Evolutionary conservation across 176 grass and related monocot species (phyloP).

Genomic region (Phyllostachys edulis): DNA sequence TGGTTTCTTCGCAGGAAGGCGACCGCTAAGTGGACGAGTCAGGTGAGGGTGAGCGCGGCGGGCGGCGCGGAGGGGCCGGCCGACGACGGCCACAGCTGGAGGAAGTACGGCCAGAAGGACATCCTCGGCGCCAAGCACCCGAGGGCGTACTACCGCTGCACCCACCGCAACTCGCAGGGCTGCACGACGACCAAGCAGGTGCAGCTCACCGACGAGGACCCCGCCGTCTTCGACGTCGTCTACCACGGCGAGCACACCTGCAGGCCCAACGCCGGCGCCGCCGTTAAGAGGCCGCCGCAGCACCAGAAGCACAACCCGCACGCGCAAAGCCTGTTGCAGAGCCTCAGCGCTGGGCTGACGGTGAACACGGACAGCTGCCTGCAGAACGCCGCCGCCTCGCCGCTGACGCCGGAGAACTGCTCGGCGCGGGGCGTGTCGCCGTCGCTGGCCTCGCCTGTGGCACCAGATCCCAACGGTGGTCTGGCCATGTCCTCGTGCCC

Average conservation of each 20-base stretch:
- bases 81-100: conserved; percentile 78
- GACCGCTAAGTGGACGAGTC: conserved; percentile 52
- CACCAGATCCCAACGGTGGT: conserved; percentile 49
- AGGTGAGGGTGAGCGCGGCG: conserved; percentile 43
- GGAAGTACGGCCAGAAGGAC: conserved; percentile 91
- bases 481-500: conserved; percentile 31
- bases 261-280: background rate
- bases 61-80: conserved; percentile 40
- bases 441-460: conserved; percentile 49
- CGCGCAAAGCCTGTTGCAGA: conserved; percentile 39
- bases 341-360: conserved; percentile 49
- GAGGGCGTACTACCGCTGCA: conserved; percentile 87
- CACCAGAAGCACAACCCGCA: conserved; percentile 35
- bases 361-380: conserved; percentile 35
- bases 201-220: conserved; percentile 69
- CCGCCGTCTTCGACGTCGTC: conserved; percentile 66
- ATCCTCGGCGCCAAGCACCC: conserved; percentile 85
- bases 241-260: conserved; percentile 87
- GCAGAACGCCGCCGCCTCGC: background rate
- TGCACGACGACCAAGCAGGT: conserved; percentile 86
- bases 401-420: conserved; percentile 38
- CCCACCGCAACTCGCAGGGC: conserved; percentile 70
- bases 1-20: conserved; percentile 47
- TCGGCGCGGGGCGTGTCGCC: conserved; percentile 26
- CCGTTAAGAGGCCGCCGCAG: background rate